Conservation (phyloP, 2,329 filamentous ascomycete species). For the Laburnicola sp. region DNA sequence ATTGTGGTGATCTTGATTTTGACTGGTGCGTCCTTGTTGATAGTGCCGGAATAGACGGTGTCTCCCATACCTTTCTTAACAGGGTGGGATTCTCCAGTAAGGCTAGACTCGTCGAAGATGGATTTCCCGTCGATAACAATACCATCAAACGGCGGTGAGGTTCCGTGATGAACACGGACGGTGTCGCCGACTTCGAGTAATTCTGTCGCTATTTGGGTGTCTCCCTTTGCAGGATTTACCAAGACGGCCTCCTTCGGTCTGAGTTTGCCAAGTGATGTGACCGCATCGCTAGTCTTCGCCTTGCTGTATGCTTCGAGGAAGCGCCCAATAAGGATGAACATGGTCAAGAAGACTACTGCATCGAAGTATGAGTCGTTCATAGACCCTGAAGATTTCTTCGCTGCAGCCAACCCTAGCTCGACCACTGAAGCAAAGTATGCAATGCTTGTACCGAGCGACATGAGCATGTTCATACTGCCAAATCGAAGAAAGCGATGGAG, state of each 20-base stretch:
- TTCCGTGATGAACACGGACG: slow-evolving; percentile 75
- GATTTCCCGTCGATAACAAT: slow-evolving; percentile 59
- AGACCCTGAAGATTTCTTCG: slow-evolving; percentile 39
- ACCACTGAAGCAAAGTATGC: slow-evolving; percentile 83
- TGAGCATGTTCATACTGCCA: slow-evolving; percentile 94
- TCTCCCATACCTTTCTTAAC: slow-evolving; percentile 67
- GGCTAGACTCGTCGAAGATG: slow-evolving; percentile 84
- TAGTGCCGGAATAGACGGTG: slow-evolving; percentile 70
- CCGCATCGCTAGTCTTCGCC: slow-evolving; percentile 83
- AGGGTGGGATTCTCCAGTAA: slow-evolving; percentile 76
- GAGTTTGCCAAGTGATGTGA: slow-evolving; percentile 76
- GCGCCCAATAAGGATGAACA: slow-evolving; percentile 78
- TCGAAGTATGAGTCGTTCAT: slow-evolving; percentile 72
- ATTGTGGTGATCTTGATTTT: slow-evolving; percentile 66
- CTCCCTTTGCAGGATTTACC: slow-evolving; percentile 52
- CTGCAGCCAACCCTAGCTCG: slow-evolving; percentile 66
- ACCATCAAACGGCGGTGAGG: slow-evolving; percentile 84
- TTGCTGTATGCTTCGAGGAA: slow-evolving; percentile 89
- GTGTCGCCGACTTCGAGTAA: slow-evolving; percentile 59
- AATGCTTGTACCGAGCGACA: slow-evolving; percentile 84
- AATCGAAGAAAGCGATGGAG: slow-evolving; percentile 84
- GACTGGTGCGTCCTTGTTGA: slow-evolving; percentile 69
- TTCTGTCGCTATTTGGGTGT: slow-evolving; percentile 62
- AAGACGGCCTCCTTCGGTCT: slow-evolving; percentile 76
- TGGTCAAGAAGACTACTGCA: slow-evolving; percentile 85